Evolutionary conservation across 2,329 filamentous ascomycete genomes (phyloP).

Genomic region (Fusarium sp.): DNA sequence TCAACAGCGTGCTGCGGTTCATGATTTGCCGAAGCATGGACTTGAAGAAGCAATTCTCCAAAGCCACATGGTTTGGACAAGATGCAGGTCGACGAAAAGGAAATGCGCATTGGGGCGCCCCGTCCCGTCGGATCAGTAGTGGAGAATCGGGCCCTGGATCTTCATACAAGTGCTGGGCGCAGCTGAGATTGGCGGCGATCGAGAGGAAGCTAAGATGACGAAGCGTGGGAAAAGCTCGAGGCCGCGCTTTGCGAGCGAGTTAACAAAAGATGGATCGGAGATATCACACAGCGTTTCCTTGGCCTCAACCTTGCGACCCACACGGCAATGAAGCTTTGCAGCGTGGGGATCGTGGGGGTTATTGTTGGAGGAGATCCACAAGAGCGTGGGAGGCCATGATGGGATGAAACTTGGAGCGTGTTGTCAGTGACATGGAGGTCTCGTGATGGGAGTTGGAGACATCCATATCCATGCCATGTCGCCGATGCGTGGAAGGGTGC

Average conservation of each 20-base stretch:
- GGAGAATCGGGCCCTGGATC: slow-evolving; percentile 22
- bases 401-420: slow-evolving; percentile 18
- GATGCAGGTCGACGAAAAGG: slow-evolving; percentile 33
- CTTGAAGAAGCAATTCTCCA: slow-evolving; percentile 19
- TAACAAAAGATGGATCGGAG: slow-evolving; percentile 1
- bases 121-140: slow-evolving; percentile 22
- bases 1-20: neutral
- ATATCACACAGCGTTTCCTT: neutral
- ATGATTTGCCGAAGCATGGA: slow-evolving; percentile 26
- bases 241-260: slow-evolving; percentile 31
- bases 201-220: slow-evolving; percentile 14
- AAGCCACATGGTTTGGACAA: slow-evolving; percentile 26
- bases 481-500: neutral
- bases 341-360: slow-evolving; percentile 39
- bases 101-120: slow-evolving; percentile 18
- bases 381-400: slow-evolving; percentile 10
- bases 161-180: slow-evolving; percentile 12
- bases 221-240: neutral
- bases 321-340: slow-evolving; percentile 32
- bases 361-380: slow-evolving; percentile 26
- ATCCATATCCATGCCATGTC: neutral
- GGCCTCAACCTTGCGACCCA: slow-evolving; percentile 21
- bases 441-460: slow-evolving; percentile 22
- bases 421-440: slow-evolving; percentile 23
- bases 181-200: slow-evolving; percentile 18